These are phyloP conservation scores for Wickerhamomyces tratensis DNA, from an alignment of 805 yeast species.

Conservation along the genomic window DNA sequence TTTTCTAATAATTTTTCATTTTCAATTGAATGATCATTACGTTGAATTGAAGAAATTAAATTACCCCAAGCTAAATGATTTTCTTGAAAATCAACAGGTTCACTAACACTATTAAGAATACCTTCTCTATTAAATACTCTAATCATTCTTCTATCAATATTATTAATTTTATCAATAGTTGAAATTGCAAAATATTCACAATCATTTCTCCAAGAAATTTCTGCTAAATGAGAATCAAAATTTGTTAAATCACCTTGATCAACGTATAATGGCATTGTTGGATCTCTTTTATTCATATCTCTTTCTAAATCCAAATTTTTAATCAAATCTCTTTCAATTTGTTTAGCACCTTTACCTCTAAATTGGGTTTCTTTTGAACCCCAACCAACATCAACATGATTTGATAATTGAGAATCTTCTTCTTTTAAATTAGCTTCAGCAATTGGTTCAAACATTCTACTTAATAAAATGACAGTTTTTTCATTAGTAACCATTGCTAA, in stretches of 20 bases:
- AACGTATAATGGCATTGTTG: constrained; percentile 68
- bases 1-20: constrained; percentile 35
- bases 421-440: constrained; percentile 49
- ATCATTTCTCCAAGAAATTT: constrained; percentile 93
- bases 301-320: constrained; percentile 53
- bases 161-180: constrained; percentile 35
- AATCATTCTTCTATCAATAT: constrained; percentile 56
- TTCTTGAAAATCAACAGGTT: constrained; percentile 80
- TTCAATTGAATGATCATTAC: constrained; percentile 34
- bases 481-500: constrained; percentile 59
- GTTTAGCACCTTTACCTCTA: constrained; percentile 86
- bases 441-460: constrained; percentile 73
- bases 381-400: constrained; percentile 97
- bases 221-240: constrained; percentile 37
- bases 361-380: constrained; percentile 96
- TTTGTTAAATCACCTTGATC: constrained; percentile 58
- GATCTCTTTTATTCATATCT: constrained; percentile 69
- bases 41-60: constrained; percentile 71
- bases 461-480: constrained; percentile 51
- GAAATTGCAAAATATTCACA: constrained; percentile 73
- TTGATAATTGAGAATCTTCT: constrained; percentile 57
- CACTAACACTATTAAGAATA: constrained; percentile 69
- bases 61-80: constrained; percentile 81
- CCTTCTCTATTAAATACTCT: constrained; percentile 81
- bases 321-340: constrained; percentile 51